phyloP scores from a whole-genome alignment of 768 basidiomycete species.

The Termitomyces sp. region DNA sequence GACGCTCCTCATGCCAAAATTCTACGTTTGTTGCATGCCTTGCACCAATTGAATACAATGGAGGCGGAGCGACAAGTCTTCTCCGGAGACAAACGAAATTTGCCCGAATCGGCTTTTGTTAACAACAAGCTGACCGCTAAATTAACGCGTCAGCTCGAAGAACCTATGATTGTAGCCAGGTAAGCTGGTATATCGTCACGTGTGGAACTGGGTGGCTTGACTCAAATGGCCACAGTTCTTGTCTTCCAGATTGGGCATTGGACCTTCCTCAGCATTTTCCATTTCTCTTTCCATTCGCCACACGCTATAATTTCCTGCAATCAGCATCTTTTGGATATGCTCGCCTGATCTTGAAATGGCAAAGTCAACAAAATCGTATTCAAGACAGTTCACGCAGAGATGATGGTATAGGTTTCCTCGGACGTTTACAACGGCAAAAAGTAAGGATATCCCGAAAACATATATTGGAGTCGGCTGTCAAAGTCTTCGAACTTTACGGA shows the following conservation, averaged over 20 bases:
- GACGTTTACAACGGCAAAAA: slow-evolving; percentile 91
- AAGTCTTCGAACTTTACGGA: slow-evolving; percentile 95
- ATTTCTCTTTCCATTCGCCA: slow-evolving; percentile 98
- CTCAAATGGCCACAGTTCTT: slow-evolving; percentile 54
- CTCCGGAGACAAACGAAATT: slow-evolving; percentile 44
- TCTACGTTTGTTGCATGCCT: slow-evolving; percentile 79
- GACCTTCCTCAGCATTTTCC: slow-evolving; percentile 96
- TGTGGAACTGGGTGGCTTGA: slow-evolving; percentile 1
- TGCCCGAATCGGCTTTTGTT: slow-evolving; percentile 83
- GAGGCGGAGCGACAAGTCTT: slow-evolving; percentile 57
- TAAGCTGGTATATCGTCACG: slow-evolving; percentile 25
- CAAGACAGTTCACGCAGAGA: slow-evolving; percentile 81
- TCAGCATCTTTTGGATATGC: slow-evolving; percentile 98
- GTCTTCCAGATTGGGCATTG: slow-evolving; percentile 94
- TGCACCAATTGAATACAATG: slow-evolving; percentile 78
- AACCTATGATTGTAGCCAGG: slow-evolving; percentile 99
- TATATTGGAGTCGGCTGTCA: slow-evolving; percentile 92
- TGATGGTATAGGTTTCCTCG: slow-evolving; percentile 89
- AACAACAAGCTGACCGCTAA: slow-evolving; percentile 99
- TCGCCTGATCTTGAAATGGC: slow-evolving; percentile 91
- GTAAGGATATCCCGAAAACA: slow-evolving; percentile 94
- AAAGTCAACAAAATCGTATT: slow-evolving; percentile 75
- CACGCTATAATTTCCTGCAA: slow-evolving; percentile 94
- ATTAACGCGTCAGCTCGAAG: slow-evolving; percentile 93
- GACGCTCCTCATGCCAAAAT: slow-evolving; percentile 88